phyloP scores from a whole-genome alignment of 208 protist genomes.

The Lotmaria passim region DNA sequence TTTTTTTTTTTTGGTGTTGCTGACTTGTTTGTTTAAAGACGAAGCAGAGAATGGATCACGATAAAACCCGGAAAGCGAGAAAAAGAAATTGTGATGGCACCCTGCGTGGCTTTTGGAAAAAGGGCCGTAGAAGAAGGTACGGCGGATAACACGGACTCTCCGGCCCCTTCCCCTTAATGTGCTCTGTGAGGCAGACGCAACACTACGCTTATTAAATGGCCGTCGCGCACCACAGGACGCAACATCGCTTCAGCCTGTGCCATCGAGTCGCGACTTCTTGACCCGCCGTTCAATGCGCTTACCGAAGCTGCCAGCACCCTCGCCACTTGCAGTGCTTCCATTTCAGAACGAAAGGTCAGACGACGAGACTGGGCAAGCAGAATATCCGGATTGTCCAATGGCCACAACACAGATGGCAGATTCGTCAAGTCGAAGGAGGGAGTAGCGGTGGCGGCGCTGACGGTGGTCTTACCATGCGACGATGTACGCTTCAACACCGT shows the following conservation, averaged over 20 bases:
- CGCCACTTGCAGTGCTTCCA: conserved; percentile 62
- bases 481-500: background rate
- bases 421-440: conserved; percentile 7
- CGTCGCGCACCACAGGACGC: conserved; percentile 50
- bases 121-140: too few relatives aligned
- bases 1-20: background rate
- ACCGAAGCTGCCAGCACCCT: conserved; percentile 56
- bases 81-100: background rate
- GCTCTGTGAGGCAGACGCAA: conserved; percentile 1
- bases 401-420: conserved; percentile 13
- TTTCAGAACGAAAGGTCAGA: conserved; percentile 55
- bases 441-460: too few relatives aligned
- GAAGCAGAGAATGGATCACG: too few relatives aligned
- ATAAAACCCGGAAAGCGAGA: background rate
- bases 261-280: background rate
- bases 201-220: conserved; percentile 39
- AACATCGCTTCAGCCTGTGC: conserved; percentile 15
- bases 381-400: conserved; percentile 54
- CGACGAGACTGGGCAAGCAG: conserved; percentile 35
- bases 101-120: background rate
- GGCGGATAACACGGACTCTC: too few relatives aligned
- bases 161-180: background rate
- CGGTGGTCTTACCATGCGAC: background rate
- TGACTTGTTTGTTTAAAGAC: too few relatives aligned
- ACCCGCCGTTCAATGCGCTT: conserved; percentile 7